Evolutionary conservation across 371 early-diverging fungal genomes (phyloP).

Genomic region (Zopfochytrium polystomum): DNA sequence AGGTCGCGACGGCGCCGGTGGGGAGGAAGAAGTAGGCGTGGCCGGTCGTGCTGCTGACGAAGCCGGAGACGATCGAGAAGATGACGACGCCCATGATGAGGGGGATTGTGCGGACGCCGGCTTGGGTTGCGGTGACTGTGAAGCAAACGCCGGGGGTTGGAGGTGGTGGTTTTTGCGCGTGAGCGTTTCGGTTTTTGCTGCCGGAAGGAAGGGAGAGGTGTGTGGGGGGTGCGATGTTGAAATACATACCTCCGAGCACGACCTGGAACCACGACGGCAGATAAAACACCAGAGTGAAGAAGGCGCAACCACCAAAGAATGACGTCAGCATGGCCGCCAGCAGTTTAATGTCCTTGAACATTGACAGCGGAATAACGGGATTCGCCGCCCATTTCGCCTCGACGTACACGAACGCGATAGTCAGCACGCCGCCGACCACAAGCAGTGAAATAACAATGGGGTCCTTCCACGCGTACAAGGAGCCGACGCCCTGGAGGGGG

Average conservation of each 20-base stretch:
- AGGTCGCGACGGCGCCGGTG: conserved; percentile 44
- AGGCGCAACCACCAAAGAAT: too few relatives aligned
- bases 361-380: too few relatives aligned
- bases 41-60: conserved; percentile 15
- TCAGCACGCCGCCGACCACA: too few relatives aligned
- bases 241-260: conserved; percentile 50
- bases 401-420: conserved; percentile 32
- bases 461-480: conserved; percentile 34
- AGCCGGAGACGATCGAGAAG: conserved; percentile 38
- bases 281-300: conserved; percentile 68
- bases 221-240: conserved; percentile 4
- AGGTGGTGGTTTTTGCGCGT: conserved; percentile 8
- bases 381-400: too few relatives aligned
- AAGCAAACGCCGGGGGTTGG: conserved; percentile 1
- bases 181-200: conserved; percentile 28
- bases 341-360: too few relatives aligned
- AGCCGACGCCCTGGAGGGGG: conserved; percentile 27
- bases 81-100: conserved; percentile 56
- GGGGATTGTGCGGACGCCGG: conserved; percentile 67
- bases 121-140: conserved; percentile 27
- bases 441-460: conserved; percentile 30
- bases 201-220: conserved; percentile 18
- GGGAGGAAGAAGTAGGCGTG: conserved; percentile 39
- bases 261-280: conserved; percentile 72
- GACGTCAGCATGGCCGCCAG: conserved; percentile 25